Base-by-base conservation (phyloP, 352 stramenopile genomes). In the Pythium inflatum region DNA sequence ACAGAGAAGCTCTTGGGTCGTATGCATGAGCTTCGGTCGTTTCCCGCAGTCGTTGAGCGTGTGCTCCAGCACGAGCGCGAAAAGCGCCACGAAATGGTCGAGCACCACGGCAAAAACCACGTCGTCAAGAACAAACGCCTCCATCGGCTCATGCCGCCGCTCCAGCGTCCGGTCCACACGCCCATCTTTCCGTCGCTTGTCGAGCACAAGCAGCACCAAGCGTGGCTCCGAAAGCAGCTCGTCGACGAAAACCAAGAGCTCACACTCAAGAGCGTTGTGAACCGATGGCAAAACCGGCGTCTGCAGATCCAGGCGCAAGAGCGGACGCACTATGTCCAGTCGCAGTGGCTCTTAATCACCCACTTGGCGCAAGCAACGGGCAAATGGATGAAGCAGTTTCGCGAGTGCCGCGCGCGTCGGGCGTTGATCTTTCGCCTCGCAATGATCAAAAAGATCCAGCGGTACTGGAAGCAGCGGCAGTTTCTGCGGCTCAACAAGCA, bases 381-480 rank as follows among this genome's bases (percentile, higher is more conserved):
- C 4, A 69, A 68, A 33, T 90, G 81, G 82, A 53, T 83, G 3
- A 56, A 67, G 6, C 72, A 68, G 49, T 91, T 89, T 59, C 53
- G 74, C 9, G 69, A 79, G 8, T 84, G 83, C 60, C 82, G 78
- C 22, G 51, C 77, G 20, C 75, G 68, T 45, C 81, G 79, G 24
- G 67, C 78, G 22, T 48, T 62, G 5, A 56, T 90, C 33, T 65
- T 69, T 1, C 80, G 71, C 2, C 58, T 86, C 3, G 65, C 71
- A n/a, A 89, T 88, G 84, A 74, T 74, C 27, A 81, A 80, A 36
- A 75, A 71, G 25, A 79, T 92, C 30, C 84, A 92, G 59, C 67
- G 66, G 7, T 85, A 75, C 65, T 92, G 84, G 84, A 77, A 80
- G 8, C 64, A 82, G 51, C 73, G 67, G 28, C 60, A 46, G 16